phyloP scores from a whole-genome alignment of 2,329 filamentous ascomycete species.

The Aspergillus cejpii region DNA sequence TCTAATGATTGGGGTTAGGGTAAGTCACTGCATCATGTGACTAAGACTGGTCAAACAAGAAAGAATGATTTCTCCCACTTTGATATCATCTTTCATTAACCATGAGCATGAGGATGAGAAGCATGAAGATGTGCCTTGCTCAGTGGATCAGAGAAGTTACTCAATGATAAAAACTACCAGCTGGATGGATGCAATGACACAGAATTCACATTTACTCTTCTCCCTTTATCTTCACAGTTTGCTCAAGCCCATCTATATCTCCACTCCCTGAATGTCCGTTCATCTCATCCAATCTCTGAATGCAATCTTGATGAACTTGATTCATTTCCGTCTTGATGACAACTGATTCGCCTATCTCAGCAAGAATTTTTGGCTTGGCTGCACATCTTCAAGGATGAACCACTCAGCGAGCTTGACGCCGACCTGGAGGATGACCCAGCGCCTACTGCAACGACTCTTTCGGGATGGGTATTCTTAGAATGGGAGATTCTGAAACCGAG shows the following conservation, averaged over 20 bases:
- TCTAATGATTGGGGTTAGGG: too few species aligned
- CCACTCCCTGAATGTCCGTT: not conserved
- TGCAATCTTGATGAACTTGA: not conserved
- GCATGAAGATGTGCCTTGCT: too few species aligned
- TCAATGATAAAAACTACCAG: too few species aligned
- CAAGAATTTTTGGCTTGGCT: not conserved
- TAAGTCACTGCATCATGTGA: too few species aligned
- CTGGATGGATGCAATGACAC: too few species aligned
- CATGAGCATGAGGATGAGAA: too few species aligned
- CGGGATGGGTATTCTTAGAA: constrained; percentile 21
- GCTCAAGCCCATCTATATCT: not conserved
- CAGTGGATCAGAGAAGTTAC: too few species aligned
- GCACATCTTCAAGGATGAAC: constrained; percentile 8
- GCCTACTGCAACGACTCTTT: constrained; percentile 20
- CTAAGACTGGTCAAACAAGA: too few species aligned
- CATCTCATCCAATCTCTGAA: constrained; percentile 6
- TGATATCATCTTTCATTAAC: too few species aligned
- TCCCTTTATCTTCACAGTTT: not conserved
- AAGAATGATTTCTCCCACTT: too few species aligned
- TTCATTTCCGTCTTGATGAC: not conserved
- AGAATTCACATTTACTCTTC: too few species aligned
- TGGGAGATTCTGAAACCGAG: constrained; percentile 17
- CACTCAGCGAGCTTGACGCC: constrained; percentile 22
- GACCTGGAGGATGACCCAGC: constrained; percentile 16
- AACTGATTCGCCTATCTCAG: constrained; percentile 12